phyloP scores from a whole-genome alignment of 805 yeast genomes.

The Candida methanosorbosa region DNA sequence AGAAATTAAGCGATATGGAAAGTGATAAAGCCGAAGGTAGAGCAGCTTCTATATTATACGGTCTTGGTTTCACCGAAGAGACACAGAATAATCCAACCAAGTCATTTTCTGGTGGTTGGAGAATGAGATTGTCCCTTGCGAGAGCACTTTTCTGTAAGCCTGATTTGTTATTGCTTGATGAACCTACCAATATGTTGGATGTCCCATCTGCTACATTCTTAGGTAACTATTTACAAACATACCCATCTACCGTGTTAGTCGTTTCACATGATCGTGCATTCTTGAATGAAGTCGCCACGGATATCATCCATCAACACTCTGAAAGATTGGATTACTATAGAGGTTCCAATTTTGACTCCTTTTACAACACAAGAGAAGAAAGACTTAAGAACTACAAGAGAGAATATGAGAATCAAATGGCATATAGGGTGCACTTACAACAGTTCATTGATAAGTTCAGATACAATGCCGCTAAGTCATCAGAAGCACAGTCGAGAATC shows the following conservation, averaged over 20 bases:
- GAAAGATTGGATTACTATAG: constrained; percentile 94
- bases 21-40: constrained; percentile 95
- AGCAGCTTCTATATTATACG: constrained; percentile 88
- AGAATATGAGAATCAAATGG: constrained; percentile 98
- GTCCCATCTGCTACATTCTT: constrained; percentile 95
- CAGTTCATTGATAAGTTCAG: constrained; percentile 92
- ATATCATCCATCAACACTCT: constrained; percentile 94
- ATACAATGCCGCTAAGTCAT: constrained; percentile 95
- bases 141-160: constrained; percentile 97
- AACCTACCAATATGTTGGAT: constrained; percentile 99
- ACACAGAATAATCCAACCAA: constrained; percentile 80
- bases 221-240: constrained; percentile 81
- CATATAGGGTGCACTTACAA: constrained; percentile 87
- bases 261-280: constrained; percentile 98
- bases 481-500: constrained; percentile 97
- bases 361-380: constrained; percentile 91
- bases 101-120: constrained; percentile 99
- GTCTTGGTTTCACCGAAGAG: constrained; percentile 88
- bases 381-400: constrained; percentile 86
- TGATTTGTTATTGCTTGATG: constrained; percentile 86
- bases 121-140: constrained; percentile 98
- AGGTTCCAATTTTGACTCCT: constrained; percentile 88
- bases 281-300: constrained; percentile 96
- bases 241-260: constrained; percentile 86
- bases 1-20: constrained; percentile 86